phyloP scores from a whole-genome alignment of 768 basidiomycete species.

The Leccinellum rugosiceps region DNA sequence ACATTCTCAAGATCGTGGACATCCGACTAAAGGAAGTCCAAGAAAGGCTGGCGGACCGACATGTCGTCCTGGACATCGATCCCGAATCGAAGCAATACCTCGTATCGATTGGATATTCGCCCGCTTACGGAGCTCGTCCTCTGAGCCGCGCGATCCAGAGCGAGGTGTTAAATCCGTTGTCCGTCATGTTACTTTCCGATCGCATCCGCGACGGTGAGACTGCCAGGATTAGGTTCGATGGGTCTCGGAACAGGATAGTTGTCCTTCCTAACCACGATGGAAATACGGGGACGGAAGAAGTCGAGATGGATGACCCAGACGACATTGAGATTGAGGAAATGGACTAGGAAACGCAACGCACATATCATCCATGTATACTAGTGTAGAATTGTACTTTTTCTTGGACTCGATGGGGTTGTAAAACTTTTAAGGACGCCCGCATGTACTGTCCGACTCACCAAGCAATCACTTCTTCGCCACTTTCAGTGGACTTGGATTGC shows the following conservation, averaged over 20 bases:
- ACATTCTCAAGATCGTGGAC: slow-evolving; percentile 85
- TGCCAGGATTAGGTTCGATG: slow-evolving; percentile 74
- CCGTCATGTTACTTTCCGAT: slow-evolving; percentile 79
- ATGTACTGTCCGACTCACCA: no score
- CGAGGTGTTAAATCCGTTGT: slow-evolving; percentile 89
- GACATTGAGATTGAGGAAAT: slow-evolving; percentile 27
- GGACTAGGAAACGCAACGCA: slow-evolving; percentile 6
- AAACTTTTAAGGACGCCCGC: no score
- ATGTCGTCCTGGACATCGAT: slow-evolving; percentile 79
- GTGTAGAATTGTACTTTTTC: not conserved
- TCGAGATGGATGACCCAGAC: slow-evolving; percentile 65
- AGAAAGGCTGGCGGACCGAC: slow-evolving; percentile 71
- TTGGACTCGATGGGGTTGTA: no score
- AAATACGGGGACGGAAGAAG: slow-evolving; percentile 38
- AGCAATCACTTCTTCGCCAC: no score
- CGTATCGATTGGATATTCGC: slow-evolving; percentile 71
- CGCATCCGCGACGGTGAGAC: slow-evolving; percentile 79
- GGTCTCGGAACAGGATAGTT: slow-evolving; percentile 71
- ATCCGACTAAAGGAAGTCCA: slow-evolving; percentile 85
- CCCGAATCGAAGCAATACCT: slow-evolving; percentile 74
- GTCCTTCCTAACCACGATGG: slow-evolving; percentile 84
- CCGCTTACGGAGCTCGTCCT: slow-evolving; percentile 88
- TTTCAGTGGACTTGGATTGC: no score
- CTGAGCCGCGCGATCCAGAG: slow-evolving; percentile 89
- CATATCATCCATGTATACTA: not conserved